These are phyloP conservation scores for Aphanomyces stellatus DNA, from an alignment of 352 stramenopile genomes.

Conservation along the genomic window DNA sequence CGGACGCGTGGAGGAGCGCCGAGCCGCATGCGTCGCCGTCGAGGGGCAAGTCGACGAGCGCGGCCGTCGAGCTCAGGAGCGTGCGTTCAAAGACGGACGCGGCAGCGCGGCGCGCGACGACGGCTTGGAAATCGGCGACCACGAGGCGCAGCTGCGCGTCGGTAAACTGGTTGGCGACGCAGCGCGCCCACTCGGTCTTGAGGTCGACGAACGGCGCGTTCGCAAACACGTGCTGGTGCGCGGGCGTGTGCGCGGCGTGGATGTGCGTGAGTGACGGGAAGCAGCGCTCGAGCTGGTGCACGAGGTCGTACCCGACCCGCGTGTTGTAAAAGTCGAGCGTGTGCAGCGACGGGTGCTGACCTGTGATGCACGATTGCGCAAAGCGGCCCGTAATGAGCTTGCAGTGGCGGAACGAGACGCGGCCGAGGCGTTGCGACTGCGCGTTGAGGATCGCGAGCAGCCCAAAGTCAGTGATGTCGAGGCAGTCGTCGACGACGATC, in stretches of 20 bases:
- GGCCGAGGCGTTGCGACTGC: constrained; percentile 53
- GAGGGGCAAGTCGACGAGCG: constrained; percentile 54
- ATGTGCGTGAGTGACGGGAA: constrained; percentile 60
- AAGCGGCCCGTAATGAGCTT: constrained; percentile 60
- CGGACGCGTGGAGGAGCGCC: constrained; percentile 51
- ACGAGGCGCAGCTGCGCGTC: constrained; percentile 41
- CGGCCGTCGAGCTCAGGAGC: constrained; percentile 28
- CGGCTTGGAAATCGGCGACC: background rate
- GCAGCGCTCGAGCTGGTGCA: constrained; percentile 36
- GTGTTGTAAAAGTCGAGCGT: constrained; percentile 64
- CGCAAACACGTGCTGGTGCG: constrained; percentile 53
- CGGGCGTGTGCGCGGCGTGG: constrained; percentile 58
- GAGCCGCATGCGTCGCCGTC: constrained; percentile 32
- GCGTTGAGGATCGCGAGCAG: constrained; percentile 75
- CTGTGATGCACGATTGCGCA: constrained; percentile 31
- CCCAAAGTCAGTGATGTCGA: constrained; percentile 71
- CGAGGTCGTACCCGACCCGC: constrained; percentile 33
- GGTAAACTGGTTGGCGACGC: background rate
- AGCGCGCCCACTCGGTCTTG: constrained; percentile 27
- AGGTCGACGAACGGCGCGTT: constrained; percentile 32
- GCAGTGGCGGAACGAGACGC: constrained; percentile 66
- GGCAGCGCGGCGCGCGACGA: constrained; percentile 24
- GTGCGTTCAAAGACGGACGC: constrained; percentile 33
- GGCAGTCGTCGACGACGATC: constrained; percentile 57
- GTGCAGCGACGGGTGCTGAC: constrained; percentile 49